Evolutionary conservation across 2,329 filamentous ascomycete genomes (phyloP), one percentile per base, ranked within the genome.

Genomic region (Colletotrichum sp.): DNA sequence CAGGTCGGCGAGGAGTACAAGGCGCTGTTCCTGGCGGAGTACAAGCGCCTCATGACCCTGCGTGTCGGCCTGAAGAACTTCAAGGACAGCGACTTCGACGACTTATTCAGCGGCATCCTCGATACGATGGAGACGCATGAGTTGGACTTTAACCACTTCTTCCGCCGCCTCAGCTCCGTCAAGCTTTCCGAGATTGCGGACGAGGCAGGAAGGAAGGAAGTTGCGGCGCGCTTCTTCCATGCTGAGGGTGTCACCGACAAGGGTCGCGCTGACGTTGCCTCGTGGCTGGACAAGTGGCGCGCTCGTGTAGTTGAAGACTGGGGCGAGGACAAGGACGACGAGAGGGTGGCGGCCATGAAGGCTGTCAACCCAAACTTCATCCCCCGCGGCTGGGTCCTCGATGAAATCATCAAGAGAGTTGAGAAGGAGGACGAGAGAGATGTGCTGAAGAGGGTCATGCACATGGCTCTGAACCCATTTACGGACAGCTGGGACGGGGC

Each of bases 91-190:
- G 96, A 98, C 83, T 98, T 98, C 79, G 90, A 97, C 26, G 86
- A 90, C 1, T 85, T 98, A 4, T 97, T 96, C 82, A 96, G 94
- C n/a, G 92, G 95, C 71, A 85, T 95, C 13, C 89, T 99, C 1
- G 95, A 98, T 82, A 93, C 91, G 0, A 89, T 99, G 84, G 94
- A 98, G 82, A 90, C 91, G 2, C 86, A 96, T 21, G 94, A 97
- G 81, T 87, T 99, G 4, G 97, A 99, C 83, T 99, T 98, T 84
- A 95, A 98, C 81, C 94, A 97, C 80, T 97, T 97, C 83, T 98
- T 98, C 89, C 91, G 97, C 52, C 91, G 93, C 10, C 88, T 99
- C 1, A 94, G 93, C 68, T 84, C 86, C 24, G 81, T 98, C 21
- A 90, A 86, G 36, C 76, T 95, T 2, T 84, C 84, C 1, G 91